Percentiles rank a stretch among this genome's conserved stretches.
Conservation (phyloP, 495 filamentous ascomycete species). For the Neurospora sp. region DNA sequence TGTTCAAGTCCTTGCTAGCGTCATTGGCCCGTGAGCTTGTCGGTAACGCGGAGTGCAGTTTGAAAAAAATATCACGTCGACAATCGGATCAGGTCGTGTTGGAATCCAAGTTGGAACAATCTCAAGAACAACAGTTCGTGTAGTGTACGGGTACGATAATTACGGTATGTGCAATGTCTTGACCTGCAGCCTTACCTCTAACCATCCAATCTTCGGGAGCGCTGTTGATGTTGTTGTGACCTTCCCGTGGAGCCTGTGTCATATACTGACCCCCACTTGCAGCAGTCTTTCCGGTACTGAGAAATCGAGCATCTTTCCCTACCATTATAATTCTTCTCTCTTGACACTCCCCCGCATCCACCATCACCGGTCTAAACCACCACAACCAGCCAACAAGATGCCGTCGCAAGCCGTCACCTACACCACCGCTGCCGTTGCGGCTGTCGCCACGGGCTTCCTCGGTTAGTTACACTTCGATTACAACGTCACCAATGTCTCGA, state of each 20-base stretch:
- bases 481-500: constrained; percentile 3
- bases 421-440: constrained; percentile 62
- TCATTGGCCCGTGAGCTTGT: constrained; percentile 8
- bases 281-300: background rate
- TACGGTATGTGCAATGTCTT: background rate
- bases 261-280: background rate
- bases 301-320: background rate
- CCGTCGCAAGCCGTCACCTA: constrained; percentile 60
- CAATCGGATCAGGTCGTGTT: background rate
- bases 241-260: background rate
- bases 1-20: constrained; percentile 2
- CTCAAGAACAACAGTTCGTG: background rate
- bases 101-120: background rate
- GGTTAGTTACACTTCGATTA: constrained; percentile 41
- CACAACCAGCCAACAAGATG: constrained; percentile 15
- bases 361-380: constrained; percentile 1
- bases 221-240: background rate
- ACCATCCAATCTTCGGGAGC: background rate
- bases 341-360: background rate
- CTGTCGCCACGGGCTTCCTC: constrained; percentile 62
- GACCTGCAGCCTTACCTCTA: background rate
- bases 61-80: background rate
- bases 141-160: background rate
- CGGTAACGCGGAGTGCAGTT: constrained; percentile 2
- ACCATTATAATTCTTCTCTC: background rate